These are phyloP conservation scores for Coniella lustricola DNA, from an alignment of 2,329 filamentous ascomycete species.

Conservation along the genomic window DNA sequence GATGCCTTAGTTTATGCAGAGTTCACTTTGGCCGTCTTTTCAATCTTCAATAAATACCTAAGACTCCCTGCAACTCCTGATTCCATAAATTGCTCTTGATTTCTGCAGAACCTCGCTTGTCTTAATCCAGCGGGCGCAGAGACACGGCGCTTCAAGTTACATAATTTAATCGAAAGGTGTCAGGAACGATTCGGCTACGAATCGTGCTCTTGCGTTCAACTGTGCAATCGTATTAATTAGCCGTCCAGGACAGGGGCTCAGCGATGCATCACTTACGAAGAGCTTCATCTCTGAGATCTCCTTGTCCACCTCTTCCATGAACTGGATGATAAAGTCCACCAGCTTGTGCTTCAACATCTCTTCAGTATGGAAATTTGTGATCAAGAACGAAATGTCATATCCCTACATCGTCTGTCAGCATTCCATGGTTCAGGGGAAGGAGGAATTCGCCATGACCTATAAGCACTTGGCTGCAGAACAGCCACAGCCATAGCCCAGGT, in stretches of 20 bases:
- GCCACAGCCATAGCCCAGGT: not conserved
- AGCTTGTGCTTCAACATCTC: conserved; percentile 99
- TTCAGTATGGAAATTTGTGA: conserved; percentile 98
- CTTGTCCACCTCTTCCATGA: conserved; percentile 99
- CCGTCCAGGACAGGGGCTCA: conserved; percentile 22
- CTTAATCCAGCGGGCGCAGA: not conserved
- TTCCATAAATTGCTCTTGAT: not conserved
- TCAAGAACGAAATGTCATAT: conserved; percentile 97
- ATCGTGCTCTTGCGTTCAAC: conserved; percentile 94
- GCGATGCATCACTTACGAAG: conserved; percentile 49
- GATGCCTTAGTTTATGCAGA: too few relatives aligned
- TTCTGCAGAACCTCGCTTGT: not conserved
- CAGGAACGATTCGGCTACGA: conserved; percentile 96
- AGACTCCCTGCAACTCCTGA: too few relatives aligned
- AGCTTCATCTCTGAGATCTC: conserved; percentile 99
- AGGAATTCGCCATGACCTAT: not conserved
- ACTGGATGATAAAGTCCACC: conserved; percentile 98
- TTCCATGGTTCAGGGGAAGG: not conserved
- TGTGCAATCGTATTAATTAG: conserved; percentile 29
- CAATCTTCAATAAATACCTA: too few relatives aligned
- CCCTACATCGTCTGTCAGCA: conserved; percentile 46
- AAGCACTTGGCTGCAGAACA: not conserved
- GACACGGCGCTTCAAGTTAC: too few relatives aligned
- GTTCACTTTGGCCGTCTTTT: too few relatives aligned
- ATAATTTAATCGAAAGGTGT: conserved; percentile 49